phyloP scores from a whole-genome alignment of 2,329 filamentous ascomycete species.

The Fonsecaea pugnacius region DNA sequence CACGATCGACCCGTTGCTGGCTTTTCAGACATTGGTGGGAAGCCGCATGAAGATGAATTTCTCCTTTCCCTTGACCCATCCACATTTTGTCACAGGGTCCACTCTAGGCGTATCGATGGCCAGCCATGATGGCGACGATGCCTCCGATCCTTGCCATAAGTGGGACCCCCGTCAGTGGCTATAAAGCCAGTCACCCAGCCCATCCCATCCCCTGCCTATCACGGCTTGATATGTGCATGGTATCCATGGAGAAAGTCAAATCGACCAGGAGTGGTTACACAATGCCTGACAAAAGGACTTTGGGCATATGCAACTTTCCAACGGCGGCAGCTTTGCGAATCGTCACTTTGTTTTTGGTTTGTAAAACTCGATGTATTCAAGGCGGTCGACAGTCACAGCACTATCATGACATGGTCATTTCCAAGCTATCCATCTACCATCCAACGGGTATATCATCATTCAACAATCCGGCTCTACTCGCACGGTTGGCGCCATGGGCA shows the following conservation, averaged over 20 bases:
- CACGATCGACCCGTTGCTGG: background rate
- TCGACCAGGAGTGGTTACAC: background rate
- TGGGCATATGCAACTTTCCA: background rate
- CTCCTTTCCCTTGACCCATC: background rate
- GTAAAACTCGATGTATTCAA: constrained; percentile 1
- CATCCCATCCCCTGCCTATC: background rate
- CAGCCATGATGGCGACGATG: background rate
- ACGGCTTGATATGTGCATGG: constrained; percentile 3
- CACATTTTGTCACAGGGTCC: background rate
- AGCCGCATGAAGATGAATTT: background rate
- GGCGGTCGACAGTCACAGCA: background rate
- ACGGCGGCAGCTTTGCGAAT: background rate
- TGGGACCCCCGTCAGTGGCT: background rate
- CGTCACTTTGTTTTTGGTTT: background rate
- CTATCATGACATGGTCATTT: constrained; percentile 11
- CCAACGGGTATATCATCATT: background rate
- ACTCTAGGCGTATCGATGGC: background rate
- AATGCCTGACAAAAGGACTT: background rate
- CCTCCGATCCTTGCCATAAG: background rate
- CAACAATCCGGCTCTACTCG: constrained; percentile 7
- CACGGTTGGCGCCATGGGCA: constrained; percentile 2
- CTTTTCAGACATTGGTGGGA: constrained; percentile 2
- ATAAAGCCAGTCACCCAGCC: background rate
- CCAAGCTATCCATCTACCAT: background rate
- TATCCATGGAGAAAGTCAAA: constrained; percentile 4